phyloP scores from a whole-genome alignment of 257 asterid species.

The Prunella vulgaris region DNA sequence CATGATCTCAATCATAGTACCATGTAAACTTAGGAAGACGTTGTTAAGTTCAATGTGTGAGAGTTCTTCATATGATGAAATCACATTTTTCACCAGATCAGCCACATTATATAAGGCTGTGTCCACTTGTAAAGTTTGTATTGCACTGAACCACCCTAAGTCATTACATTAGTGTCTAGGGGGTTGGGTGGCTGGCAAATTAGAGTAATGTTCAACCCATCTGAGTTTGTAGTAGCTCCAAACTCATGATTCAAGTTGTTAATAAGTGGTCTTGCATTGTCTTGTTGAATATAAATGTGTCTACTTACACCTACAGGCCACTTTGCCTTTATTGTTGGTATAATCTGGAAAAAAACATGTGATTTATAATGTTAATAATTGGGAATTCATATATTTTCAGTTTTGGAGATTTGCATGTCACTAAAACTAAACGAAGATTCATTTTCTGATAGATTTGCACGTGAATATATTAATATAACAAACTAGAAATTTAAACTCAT shows the following conservation, averaged over 20 bases:
- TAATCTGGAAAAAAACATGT: neutral
- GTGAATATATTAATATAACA: too few relatives aligned
- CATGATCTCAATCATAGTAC: neutral
- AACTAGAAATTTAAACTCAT: too few relatives aligned
- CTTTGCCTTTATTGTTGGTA: neutral
- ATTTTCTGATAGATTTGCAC: too few relatives aligned
- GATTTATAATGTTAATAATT: neutral
- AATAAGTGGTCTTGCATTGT: too few relatives aligned
- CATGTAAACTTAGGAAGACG: neutral
- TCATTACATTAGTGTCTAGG: too few relatives aligned
- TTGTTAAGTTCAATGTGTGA: too few relatives aligned
- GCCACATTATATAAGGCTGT: neutral
- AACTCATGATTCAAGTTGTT: neutral
- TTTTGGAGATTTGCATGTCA: neutral
- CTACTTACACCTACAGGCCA: neutral
- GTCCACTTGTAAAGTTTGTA: neutral
- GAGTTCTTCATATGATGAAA: neutral
- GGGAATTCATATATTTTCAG: neutral
- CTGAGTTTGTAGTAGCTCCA: neutral
- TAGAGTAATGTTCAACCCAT: neutral
- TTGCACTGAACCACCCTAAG: neutral
- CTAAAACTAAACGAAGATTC: neutral
- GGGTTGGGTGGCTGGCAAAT: neutral
- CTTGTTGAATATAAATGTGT: neutral
- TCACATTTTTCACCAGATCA: neutral